phyloP scores from a whole-genome alignment of 805 yeast genomes.

The Scheffersomyces lignosus region DNA sequence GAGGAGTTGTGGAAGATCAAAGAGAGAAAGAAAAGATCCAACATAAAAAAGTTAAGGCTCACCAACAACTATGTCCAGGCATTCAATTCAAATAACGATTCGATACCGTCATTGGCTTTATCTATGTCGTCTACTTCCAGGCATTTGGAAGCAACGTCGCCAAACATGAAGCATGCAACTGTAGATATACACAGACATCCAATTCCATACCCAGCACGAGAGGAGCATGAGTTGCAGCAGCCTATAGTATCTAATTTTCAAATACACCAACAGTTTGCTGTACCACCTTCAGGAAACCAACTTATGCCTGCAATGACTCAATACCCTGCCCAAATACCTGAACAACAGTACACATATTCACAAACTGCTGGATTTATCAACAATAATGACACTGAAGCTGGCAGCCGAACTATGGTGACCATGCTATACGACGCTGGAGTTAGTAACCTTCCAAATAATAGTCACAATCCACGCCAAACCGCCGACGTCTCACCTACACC shows the following conservation, averaged over 20 bases:
- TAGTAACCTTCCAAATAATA: too few species aligned
- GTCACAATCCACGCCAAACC: not conserved
- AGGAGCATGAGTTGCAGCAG: not conserved
- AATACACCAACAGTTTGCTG: too few species aligned
- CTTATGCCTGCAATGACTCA: not conserved
- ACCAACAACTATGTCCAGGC: not conserved
- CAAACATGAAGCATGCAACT: not conserved
- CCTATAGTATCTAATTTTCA: too few species aligned
- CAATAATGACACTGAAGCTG: not conserved
- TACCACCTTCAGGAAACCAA: too few species aligned
- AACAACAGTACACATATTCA: not conserved
- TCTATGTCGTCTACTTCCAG: not conserved
- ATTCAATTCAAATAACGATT: not conserved
- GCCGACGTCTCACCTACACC: not conserved
- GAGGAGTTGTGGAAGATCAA: constrained; percentile 34
- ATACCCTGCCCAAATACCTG: not conserved
- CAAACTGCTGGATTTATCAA: not conserved
- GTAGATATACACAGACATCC: not conserved
- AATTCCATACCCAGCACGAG: not conserved
- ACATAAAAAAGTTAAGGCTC: constrained; percentile 5
- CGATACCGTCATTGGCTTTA: not conserved
- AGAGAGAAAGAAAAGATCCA: constrained; percentile 25
- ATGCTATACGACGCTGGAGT: not conserved
- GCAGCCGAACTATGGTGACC: not conserved
- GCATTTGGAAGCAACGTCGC: not conserved